phyloP scores from a whole-genome alignment of 2,329 filamentous ascomycete genomes.

The Cyanodermella asteris region DNA sequence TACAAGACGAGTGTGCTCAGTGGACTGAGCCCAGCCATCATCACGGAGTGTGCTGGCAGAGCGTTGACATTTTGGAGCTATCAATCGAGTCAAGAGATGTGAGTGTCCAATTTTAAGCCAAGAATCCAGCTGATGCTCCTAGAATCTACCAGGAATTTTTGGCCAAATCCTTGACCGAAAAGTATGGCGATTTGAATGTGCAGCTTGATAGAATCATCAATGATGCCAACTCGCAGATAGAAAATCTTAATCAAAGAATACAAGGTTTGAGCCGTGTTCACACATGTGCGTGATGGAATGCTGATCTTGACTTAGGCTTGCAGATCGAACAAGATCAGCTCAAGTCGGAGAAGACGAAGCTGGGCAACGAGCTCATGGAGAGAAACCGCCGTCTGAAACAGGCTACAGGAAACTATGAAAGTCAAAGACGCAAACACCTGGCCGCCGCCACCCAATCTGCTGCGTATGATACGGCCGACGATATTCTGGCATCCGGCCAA shows the following conservation, averaged over 20 bases:
- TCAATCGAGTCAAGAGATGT: slow-evolving; percentile 70
- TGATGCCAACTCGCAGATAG: slow-evolving; percentile 54
- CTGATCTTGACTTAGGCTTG: slow-evolving; percentile 22
- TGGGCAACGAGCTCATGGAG: slow-evolving; percentile 43
- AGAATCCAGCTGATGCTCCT: slow-evolving; percentile 7
- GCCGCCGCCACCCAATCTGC: slow-evolving; percentile 31
- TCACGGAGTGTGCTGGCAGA: slow-evolving; percentile 70
- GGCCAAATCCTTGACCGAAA: slow-evolving; percentile 49
- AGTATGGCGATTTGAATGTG: slow-evolving; percentile 40
- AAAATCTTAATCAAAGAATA: slow-evolving; percentile 41
- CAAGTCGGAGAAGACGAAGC: slow-evolving; percentile 48
- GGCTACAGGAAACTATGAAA: slow-evolving; percentile 38
- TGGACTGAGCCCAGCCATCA: slow-evolving; percentile 55
- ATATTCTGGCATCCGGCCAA: too few relatives aligned
- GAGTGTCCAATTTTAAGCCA: slow-evolving; percentile 10
- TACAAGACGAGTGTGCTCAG: slow-evolving; percentile 76
- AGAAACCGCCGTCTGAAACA: slow-evolving; percentile 49
- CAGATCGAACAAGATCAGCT: slow-evolving; percentile 40
- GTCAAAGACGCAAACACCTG: slow-evolving; percentile 33
- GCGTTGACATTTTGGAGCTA: slow-evolving; percentile 73
- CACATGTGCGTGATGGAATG: not conserved
- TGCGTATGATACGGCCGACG: slow-evolving; percentile 29
- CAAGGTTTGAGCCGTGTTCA: slow-evolving; percentile 25
- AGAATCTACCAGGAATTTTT: slow-evolving; percentile 60
- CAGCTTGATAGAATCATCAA: slow-evolving; percentile 52